Base-by-base conservation (phyloP, 2,329 filamentous ascomycete genomes). In the Verticillium albo-atrum region DNA sequence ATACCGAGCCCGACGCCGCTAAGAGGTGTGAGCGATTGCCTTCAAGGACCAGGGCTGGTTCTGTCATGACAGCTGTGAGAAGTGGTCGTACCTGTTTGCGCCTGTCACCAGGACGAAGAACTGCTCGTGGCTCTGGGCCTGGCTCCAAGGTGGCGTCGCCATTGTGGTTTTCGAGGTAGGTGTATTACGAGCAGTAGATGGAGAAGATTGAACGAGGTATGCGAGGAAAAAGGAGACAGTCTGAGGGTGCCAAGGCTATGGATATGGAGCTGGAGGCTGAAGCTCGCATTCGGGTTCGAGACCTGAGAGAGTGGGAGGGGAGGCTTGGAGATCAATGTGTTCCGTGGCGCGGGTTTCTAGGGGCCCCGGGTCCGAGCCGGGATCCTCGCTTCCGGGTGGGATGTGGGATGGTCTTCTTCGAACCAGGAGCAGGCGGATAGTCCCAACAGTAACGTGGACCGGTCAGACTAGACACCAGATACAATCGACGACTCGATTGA, bases 1-100 rank as follows among this genome's bases (percentile, higher is more conserved):
- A 91, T 92, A 58, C 89, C 88, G 67, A 94, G 89, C 52, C 94
- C 94, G 52, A 97, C 86, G 62, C 94, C 94, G 71, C 94, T 97
- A 73, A 5, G 25, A 26, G 28, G 51, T 27, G 68, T 77, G 62
- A 78, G 70, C 64, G 54, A 17, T 20, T 28, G 58, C 3, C 10
- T 14, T 25, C n/a, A 12, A 7, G 42, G 17, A 12, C 20, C 42
- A 20, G 20, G 20, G n/a, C 27, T 12, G 27, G 25, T 17, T 2
- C 6, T n/a, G 53, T 61, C 42, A 59, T 54, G 17, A 20, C 6
- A 23, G 28, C 34, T 30, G 26, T 10, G 10, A 23, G 27, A 27
- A 55, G 56, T 42, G 26, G 34, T 35, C 69, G 60, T 82, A 93
- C 92, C 91, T 93, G 74, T 96, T 96, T 35, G 91, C 90, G 57